Base-by-base conservation (phyloP, 805 yeast genomes). In the Candida ulmi region DNA sequence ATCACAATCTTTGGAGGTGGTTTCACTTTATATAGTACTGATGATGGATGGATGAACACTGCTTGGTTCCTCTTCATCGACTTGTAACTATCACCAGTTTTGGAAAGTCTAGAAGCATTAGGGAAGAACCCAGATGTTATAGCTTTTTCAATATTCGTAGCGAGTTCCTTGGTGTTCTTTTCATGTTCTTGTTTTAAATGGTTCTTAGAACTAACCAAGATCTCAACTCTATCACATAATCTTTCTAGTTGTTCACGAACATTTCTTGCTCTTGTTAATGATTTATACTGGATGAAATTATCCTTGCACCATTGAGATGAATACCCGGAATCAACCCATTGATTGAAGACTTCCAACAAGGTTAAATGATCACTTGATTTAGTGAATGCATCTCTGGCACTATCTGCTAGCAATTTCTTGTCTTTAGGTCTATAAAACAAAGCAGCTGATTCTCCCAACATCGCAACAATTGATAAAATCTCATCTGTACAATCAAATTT, bases 91-190 rank as follows among this genome's bases (percentile, higher is more conserved):
- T 80, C 85, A 29, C 87, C 80, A n/a, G 82, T 77, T 68, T 84
- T 86, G 66, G 91, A 69, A 18, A 86, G 61, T 30, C 75, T 88
- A 18, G 97, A 98, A 35, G 86, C 95, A 66, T 93, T 97, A 93
- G 95, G 88, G 70, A 93, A 93, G 60, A 87, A 88, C 1, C 99
- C 99, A 4, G 88, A 75, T 3, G 87, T 76, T 39, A 93, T 66
- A 0, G 98, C 93, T 59, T 83, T 86, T 46, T 95, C 74, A 46
- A 93, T 80, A 50, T 86, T 83, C 44, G 72, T 76, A 58, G 80
- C 80, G 60, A 83, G 81, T 28, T 74, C 76, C 45, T 71, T 66
- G 12, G 28, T 11, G 1, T 29, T 23, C 16, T 29, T 36, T 19
- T 55, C 62, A 9, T 51, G 52, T 5, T 54, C 62, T 9, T 51